phyloP scores from a whole-genome alignment of 208 protist species.

The Leishmania turanica region DNA sequence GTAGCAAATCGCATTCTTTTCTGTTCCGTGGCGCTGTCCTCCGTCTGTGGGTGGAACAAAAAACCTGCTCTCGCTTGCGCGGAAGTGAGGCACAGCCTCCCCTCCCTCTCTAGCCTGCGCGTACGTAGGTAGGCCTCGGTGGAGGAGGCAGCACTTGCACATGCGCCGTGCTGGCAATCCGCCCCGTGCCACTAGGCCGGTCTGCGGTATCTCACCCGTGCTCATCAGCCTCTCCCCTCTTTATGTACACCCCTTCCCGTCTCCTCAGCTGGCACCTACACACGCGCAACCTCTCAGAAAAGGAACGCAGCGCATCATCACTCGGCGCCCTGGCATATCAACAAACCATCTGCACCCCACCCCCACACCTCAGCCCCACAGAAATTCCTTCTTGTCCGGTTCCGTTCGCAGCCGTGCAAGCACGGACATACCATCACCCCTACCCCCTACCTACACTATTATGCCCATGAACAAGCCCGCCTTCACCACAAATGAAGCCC shows the following conservation, averaged over 20 bases:
- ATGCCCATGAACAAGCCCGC: constrained; percentile 66
- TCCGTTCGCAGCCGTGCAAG: background rate
- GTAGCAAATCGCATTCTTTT: background rate
- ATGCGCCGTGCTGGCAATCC: background rate
- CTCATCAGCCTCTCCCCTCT: background rate
- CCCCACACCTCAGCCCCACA: background rate
- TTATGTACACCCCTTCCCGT: background rate
- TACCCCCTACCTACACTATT: background rate
- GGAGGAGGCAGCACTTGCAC: background rate
- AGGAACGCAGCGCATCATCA: background rate
- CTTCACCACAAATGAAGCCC: constrained; percentile 68
- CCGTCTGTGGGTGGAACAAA: background rate
- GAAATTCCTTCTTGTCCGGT: background rate
- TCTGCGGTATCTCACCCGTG: background rate
- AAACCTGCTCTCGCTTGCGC: background rate
- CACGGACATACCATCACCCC: background rate
- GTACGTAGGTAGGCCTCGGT: background rate
- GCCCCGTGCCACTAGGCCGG: too few relatives aligned
- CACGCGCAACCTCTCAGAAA: background rate
- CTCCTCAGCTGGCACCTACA: background rate
- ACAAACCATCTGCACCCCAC: too few relatives aligned
- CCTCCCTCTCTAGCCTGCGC: background rate
- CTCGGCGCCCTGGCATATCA: background rate
- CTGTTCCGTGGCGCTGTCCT: background rate
- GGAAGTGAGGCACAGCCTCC: background rate